A percentile compares a stretch with the other conserved stretches of the same genome.
These are phyloP conservation scores for Leishmania braziliensis DNA, from an alignment of 208 protist species.

Conservation along the genomic window DNA sequence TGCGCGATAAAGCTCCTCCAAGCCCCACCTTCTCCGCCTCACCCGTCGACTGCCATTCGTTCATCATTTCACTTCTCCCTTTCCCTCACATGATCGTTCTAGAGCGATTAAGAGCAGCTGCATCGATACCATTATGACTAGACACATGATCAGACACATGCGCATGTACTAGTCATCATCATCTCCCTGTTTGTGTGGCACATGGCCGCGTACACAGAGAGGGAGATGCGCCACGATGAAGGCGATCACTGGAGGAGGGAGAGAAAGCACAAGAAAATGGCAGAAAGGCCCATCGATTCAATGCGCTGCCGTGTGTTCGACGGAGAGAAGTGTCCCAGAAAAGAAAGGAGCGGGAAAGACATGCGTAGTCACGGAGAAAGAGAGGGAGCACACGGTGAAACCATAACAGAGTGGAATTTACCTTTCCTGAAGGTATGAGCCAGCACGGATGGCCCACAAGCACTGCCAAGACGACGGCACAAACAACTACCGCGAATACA, in stretches of 20 bases:
- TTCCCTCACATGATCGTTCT: too few relatives aligned
- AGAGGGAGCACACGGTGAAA: not conserved
- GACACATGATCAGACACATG: too few relatives aligned
- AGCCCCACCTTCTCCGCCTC: not conserved
- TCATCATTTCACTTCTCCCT: too few relatives aligned
- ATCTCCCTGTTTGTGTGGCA: too few relatives aligned
- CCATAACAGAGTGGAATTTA: too few relatives aligned
- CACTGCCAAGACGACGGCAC: not conserved
- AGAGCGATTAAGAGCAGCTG: too few relatives aligned
- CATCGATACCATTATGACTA: too few relatives aligned
- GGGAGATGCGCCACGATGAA: not conserved
- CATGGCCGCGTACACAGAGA: not conserved
- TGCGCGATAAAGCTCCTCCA: not conserved
- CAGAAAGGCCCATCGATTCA: not conserved
- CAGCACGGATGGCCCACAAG: not conserved
- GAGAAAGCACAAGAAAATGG: not conserved
- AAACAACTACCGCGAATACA: not conserved
- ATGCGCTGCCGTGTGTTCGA: not conserved
- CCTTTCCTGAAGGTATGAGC: not conserved
- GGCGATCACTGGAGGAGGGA: not conserved
- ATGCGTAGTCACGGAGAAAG: not conserved
- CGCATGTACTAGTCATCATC: too few relatives aligned
- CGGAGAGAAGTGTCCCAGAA: not conserved
- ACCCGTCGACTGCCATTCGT: too few relatives aligned
- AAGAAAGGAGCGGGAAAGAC: not conserved